Conservation (phyloP, 2,329 filamentous ascomycete genomes). For the Diplodia scrobiculata region DNA sequence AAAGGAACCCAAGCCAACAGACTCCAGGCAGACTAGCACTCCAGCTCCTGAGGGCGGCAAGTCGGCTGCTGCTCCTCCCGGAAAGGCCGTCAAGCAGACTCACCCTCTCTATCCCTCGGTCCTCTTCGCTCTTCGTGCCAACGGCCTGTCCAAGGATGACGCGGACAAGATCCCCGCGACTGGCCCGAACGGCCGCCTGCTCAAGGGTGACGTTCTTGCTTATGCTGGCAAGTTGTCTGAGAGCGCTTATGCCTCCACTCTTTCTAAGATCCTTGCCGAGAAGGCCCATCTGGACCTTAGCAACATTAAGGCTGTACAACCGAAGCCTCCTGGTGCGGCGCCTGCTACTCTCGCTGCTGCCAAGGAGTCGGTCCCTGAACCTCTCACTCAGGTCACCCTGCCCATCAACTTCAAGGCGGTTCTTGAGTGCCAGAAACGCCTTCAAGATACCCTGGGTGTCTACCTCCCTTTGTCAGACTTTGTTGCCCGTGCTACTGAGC, state of each 20-base stretch:
- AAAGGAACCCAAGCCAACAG: slow-evolving; percentile 42
- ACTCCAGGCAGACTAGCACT: slow-evolving; percentile 30
- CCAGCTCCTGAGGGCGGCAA: slow-evolving; percentile 54
- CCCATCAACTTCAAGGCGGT: slow-evolving; percentile 79
- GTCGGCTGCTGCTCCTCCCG: slow-evolving; percentile 55
- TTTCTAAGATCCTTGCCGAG: slow-evolving; percentile 72
- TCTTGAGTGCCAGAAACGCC: slow-evolving; percentile 75
- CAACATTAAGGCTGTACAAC: slow-evolving; percentile 74
- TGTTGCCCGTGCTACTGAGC: slow-evolving; percentile 77
- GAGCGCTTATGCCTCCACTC: slow-evolving; percentile 67
- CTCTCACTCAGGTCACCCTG: slow-evolving; percentile 65
- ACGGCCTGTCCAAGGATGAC: slow-evolving; percentile 74
- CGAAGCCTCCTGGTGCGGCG: slow-evolving; percentile 45
- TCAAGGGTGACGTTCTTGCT: slow-evolving; percentile 94
- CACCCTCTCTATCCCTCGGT: slow-evolving; percentile 83
- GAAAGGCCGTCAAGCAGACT: slow-evolving; percentile 63
- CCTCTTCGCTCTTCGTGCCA: slow-evolving; percentile 74
- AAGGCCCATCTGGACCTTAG: slow-evolving; percentile 85
- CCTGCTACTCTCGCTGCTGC: slow-evolving; percentile 42
- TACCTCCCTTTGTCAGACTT: slow-evolving; percentile 84
- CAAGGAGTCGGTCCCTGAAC: slow-evolving; percentile 50
- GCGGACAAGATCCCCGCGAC: slow-evolving; percentile 81
- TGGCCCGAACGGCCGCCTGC: slow-evolving; percentile 80
- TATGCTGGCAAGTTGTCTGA: slow-evolving; percentile 75
- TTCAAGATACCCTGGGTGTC: slow-evolving; percentile 75